Evolutionary conservation across 140 eudicot genomes (phyloP), one percentile per base, ranked within the genome.

Genomic region (Bidens hawaiensis): DNA sequence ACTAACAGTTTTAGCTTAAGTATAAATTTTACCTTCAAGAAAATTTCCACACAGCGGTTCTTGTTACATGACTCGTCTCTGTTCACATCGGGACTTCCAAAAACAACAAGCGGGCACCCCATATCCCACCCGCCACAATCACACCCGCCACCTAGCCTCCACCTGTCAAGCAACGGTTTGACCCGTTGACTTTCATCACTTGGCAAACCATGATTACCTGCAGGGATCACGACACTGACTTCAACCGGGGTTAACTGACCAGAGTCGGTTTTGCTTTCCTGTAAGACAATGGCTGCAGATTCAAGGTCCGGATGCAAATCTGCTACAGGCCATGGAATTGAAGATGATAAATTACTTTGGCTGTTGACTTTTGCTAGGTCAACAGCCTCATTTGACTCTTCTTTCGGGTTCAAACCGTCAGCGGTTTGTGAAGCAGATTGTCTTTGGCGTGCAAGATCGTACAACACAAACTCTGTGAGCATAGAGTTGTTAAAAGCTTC

Each of bases 71-170:
- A 72, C 58, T 76, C 81, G 54, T 79, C 62, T 40, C 60, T 28
- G 60, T 54, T 74, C 51, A 70, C 30, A 24, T 71, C 55, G 1
- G 85, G 76, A 75, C 69, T 82, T 41, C 60, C 79, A 36, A 79
- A 83, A 71, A 85, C 83, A 24, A 75, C 62, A 19, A 85, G 83
- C 6, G 95, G 95, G 54, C 94, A 85, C 16, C 86, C 91, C 88
- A 85, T 84, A 70, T 91, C 98, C 98, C 98, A 91, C 28, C 98
- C 98, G 14, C 93, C 98, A 69, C 98, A 91, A 50, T 91, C 95
- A 49, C 98, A 91, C 19, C 93, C 83, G 22, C 98, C 98, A 14
- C 96, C 94, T 16, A 67, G 52, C 60, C 94, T 69, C 96, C 96
- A 91, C 69, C 96, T 72, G 38, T 91, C 93, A 22, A 91, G 83